Percentiles rank a stretch among this genome's conserved stretches.
Evolutionary conservation across 1,284 basidiomycete species (phyloP).

Genomic region (Vanrija sp.): DNA sequence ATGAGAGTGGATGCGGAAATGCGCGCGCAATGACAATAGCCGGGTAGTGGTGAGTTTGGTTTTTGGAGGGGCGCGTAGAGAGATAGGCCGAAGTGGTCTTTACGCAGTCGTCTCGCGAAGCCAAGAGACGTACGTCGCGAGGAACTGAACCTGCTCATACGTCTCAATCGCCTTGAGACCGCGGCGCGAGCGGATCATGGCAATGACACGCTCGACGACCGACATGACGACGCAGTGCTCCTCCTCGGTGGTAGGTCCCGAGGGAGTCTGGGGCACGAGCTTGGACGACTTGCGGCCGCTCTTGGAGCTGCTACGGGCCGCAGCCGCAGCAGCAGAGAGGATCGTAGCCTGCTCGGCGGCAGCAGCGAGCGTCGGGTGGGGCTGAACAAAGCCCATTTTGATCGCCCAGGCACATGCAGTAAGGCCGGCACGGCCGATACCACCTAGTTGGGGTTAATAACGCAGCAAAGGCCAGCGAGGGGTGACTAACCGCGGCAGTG

Average conservation of each 20-base stretch:
- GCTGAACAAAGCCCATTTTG: slow-evolving; percentile 71
- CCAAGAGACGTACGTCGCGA: slow-evolving; percentile 72
- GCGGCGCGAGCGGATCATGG: slow-evolving; percentile 66
- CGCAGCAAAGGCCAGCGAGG: neutral
- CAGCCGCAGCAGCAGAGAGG: neutral
- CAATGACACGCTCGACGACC: slow-evolving; percentile 69
- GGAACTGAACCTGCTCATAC: slow-evolving; percentile 81
- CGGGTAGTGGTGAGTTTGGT: neutral
- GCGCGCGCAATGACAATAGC: neutral
- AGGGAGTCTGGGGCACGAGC: slow-evolving; percentile 2
- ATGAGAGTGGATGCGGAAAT: too few relatives aligned
- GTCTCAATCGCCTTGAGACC: slow-evolving; percentile 87
- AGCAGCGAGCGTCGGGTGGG: slow-evolving; percentile 38
- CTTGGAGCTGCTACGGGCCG: neutral
- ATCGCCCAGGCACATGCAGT: slow-evolving; percentile 90
- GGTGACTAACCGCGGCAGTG: slow-evolving; percentile 73
- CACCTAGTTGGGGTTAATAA: slow-evolving; percentile 45
- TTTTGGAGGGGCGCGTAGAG: neutral
- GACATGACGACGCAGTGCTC: slow-evolving; percentile 55
- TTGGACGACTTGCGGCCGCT: slow-evolving; percentile 3
- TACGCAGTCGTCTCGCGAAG: slow-evolving; percentile 46
- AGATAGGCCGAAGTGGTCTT: neutral
- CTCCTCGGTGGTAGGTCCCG: slow-evolving; percentile 11
- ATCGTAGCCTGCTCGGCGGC: neutral
- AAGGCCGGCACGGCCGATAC: slow-evolving; percentile 88